Conservation (phyloP, 225 moss, liverwort and hornwort species). For the Antitrichia curtipendula region DNA sequence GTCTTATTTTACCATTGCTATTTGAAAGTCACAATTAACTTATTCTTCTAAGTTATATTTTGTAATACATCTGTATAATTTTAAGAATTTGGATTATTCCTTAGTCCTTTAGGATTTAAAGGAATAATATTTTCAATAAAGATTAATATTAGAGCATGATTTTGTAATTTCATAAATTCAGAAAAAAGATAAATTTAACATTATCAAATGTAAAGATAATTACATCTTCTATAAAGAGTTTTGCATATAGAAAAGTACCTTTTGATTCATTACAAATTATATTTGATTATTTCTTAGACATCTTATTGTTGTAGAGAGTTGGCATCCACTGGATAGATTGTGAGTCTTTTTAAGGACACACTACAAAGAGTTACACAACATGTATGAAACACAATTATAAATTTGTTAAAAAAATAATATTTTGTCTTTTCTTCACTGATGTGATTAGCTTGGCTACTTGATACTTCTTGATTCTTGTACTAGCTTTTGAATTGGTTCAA, state of each 20-base stretch:
- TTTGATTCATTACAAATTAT: not conserved
- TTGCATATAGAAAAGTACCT: not conserved
- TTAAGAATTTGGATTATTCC: too few relatives aligned
- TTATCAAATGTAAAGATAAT: not conserved
- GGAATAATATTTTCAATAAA: not conserved
- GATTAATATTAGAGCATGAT: not conserved
- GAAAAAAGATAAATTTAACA: not conserved
- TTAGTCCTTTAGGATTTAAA: too few relatives aligned
- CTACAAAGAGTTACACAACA: not conserved
- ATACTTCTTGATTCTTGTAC: not conserved
- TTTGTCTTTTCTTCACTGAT: not conserved
- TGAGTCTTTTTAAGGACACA: not conserved
- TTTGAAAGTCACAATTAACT: too few relatives aligned
- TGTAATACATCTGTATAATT: too few relatives aligned
- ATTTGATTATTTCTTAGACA: not conserved
- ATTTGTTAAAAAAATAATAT: not conserved
- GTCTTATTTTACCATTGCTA: too few relatives aligned
- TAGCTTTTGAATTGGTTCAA: not conserved
- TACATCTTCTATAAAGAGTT: not conserved
- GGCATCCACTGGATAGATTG: not conserved
- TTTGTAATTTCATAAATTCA: not conserved
- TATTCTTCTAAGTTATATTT: too few relatives aligned
- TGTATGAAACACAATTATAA: not conserved
- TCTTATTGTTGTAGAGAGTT: not conserved
- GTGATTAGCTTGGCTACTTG: not conserved